Percentiles rank a stretch among this genome's conserved stretches.
Evolutionary conservation across 1,284 basidiomycete species (phyloP).

Genomic region (Wallemia hederae): DNA sequence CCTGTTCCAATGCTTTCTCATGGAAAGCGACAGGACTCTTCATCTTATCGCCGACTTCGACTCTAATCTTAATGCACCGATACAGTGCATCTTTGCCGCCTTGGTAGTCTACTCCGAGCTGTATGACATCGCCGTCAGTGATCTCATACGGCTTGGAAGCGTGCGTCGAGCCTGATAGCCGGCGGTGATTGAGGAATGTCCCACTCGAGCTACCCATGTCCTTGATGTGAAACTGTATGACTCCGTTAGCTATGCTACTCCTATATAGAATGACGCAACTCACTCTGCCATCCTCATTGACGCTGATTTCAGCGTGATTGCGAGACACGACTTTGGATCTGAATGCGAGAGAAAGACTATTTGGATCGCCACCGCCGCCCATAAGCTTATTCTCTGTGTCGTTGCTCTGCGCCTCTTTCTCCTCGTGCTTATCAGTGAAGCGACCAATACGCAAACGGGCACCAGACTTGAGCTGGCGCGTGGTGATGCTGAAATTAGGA

Average conservation of each 20-base stretch:
- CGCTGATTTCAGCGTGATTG: conserved; percentile 25
- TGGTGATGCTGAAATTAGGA: neutral
- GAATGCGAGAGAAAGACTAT: conserved; percentile 34
- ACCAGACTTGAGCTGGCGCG: neutral
- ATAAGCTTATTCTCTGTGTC: neutral
- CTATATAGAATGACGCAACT: conserved; percentile 6
- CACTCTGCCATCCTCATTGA: conserved; percentile 6
- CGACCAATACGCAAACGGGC: conserved; percentile 46
- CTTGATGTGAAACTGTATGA: conserved; percentile 46
- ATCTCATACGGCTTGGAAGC: conserved; percentile 51
- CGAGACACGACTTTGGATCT: conserved; percentile 85
- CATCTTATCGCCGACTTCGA: conserved; percentile 30
- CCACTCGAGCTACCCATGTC: conserved; percentile 76
- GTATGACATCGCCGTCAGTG: conserved; percentile 79
- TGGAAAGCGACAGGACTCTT: conserved; percentile 9
- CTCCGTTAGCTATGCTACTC: neutral
- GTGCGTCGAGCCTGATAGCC: conserved; percentile 52
- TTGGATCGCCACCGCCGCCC: neutral
- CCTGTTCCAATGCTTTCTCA: conserved; percentile 59
- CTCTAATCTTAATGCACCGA: conserved; percentile 84
- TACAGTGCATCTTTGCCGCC: conserved; percentile 93
- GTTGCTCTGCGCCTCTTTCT: neutral
- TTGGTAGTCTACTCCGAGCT: conserved; percentile 93
- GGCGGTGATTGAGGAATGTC: conserved; percentile 85
- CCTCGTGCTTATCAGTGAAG: conserved; percentile 37